A percentile compares a stretch with the other conserved stretches of the same genome.
Conservation (phyloP, 176 grass and related monocot genomes). For the Hordeum vulgare region DNA sequence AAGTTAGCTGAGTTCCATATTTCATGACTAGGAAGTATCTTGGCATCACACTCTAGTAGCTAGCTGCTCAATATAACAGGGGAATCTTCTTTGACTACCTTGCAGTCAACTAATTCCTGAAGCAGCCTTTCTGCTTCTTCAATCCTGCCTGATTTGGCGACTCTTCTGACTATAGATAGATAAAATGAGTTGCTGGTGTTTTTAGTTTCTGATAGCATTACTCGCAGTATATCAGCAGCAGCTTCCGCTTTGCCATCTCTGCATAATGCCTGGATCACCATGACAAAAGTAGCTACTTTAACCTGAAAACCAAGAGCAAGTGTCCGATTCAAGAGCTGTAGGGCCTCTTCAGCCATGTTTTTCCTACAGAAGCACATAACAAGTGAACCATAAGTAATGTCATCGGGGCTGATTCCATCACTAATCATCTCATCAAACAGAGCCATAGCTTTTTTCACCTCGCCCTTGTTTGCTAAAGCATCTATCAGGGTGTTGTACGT, state of each 20-base stretch:
- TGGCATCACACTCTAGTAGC: not conserved
- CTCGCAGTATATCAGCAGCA: slow-evolving; percentile 44
- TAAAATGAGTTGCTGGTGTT: slow-evolving; percentile 37
- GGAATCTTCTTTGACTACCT: slow-evolving; percentile 41
- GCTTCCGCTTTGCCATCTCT: slow-evolving; percentile 45
- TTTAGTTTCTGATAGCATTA: slow-evolving; percentile 41
- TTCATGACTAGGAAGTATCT: not conserved
- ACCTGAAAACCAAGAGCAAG: slow-evolving; percentile 48
- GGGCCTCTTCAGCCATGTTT: slow-evolving; percentile 43
- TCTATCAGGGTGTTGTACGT: slow-evolving; percentile 78
- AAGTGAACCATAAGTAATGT: slow-evolving; percentile 62
- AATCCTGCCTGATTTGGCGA: slow-evolving; percentile 43
- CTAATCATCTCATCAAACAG: slow-evolving; percentile 60
- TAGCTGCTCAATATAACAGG: slow-evolving; percentile 18
- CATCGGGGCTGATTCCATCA: slow-evolving; percentile 55
- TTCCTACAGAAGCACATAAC: slow-evolving; percentile 71
- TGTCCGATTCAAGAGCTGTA: slow-evolving; percentile 47
- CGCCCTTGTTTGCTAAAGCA: slow-evolving; percentile 58
- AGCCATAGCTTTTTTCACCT: slow-evolving; percentile 42
- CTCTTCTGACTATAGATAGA: slow-evolving; percentile 42
- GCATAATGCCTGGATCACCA: slow-evolving; percentile 58
- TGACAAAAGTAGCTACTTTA: slow-evolving; percentile 57
- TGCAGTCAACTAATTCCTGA: slow-evolving; percentile 34
- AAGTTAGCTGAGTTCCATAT: slow-evolving; percentile 3
- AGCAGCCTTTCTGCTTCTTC: slow-evolving; percentile 45